Evolutionary conservation across 306 rosid species (phyloP).

Genomic region (Morella rubra): DNA sequence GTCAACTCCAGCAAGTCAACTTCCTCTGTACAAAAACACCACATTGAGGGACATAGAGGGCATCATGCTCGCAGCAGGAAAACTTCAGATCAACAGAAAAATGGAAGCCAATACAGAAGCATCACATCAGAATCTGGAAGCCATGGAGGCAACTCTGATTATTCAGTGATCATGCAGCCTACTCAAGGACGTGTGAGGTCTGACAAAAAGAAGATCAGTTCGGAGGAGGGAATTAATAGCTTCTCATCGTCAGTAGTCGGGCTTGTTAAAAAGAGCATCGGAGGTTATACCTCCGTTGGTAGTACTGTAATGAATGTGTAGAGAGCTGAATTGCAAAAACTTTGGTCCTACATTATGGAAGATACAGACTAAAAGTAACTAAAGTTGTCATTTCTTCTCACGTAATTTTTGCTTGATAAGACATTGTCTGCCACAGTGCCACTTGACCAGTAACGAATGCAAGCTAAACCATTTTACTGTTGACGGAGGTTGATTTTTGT

Average conservation of each 20-base stretch:
- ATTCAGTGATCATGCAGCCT: slow-evolving; percentile 6
- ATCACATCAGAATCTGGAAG: slow-evolving; percentile 15
- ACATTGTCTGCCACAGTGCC: no score
- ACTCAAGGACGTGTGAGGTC: slow-evolving; percentile 1
- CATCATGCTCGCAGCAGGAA: background rate
- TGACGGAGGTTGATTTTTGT: no score
- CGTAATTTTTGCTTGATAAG: no score
- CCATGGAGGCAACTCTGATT: slow-evolving; percentile 25
- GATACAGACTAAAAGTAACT: no score
- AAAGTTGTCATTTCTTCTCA: no score
- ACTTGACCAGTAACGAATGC: no score
- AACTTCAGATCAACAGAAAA: background rate
- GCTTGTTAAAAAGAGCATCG: background rate
- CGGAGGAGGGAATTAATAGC: slow-evolving; percentile 14
- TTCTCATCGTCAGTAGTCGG: background rate
- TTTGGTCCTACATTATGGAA: no score
- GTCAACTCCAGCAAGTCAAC: background rate
- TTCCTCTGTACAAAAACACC: background rate
- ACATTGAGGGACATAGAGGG: background rate
- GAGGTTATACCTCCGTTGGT: slow-evolving; percentile 4
- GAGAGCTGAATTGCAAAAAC: no score
- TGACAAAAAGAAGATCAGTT: slow-evolving; percentile 16
- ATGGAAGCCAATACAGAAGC: background rate
- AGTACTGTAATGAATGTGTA: slow-evolving; percentile 11
- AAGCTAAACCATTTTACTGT: background rate